These are phyloP conservation scores for Zizania latifolia DNA, from an alignment of 176 grass and related monocot genomes.

Conservation along the genomic window DNA sequence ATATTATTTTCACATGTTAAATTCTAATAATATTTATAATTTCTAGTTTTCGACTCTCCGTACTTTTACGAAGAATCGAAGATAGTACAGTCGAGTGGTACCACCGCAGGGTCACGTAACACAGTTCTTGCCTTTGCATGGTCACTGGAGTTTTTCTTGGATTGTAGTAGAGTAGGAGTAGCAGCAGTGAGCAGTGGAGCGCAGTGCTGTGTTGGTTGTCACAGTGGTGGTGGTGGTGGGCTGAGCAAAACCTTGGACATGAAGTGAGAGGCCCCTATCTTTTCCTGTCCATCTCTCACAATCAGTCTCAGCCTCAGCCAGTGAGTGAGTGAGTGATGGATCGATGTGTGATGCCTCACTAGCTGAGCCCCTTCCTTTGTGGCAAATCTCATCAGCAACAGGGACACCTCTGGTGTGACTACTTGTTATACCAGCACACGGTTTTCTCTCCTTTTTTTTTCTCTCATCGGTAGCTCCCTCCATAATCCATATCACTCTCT, in stretches of 20 bases:
- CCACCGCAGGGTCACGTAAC: background rate
- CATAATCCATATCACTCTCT: constrained; percentile 6
- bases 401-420: constrained; percentile 33
- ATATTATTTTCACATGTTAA: too few species aligned
- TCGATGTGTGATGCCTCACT: constrained; percentile 52
- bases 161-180: background rate
- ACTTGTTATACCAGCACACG: background rate
- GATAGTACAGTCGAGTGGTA: too few species aligned
- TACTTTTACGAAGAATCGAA: too few species aligned
- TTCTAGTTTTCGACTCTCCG: too few species aligned
- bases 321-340: constrained; percentile 15
- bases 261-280: constrained; percentile 54
- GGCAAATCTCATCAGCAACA: constrained; percentile 47
- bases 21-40: too few species aligned
- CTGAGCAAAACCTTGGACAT: constrained; percentile 43
- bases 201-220: background rate
- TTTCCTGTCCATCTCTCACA: constrained; percentile 45
- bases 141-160: background rate
- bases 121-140: background rate
- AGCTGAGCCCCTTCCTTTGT: constrained; percentile 3
- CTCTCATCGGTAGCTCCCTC: too few species aligned
- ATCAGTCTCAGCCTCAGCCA: background rate
- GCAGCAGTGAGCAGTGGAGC: background rate
- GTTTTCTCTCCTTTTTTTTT: background rate
- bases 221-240: background rate